phyloP scores from a whole-genome alignment of 2,329 filamentous ascomycete species.

The Exserohilum rostratum region DNA sequence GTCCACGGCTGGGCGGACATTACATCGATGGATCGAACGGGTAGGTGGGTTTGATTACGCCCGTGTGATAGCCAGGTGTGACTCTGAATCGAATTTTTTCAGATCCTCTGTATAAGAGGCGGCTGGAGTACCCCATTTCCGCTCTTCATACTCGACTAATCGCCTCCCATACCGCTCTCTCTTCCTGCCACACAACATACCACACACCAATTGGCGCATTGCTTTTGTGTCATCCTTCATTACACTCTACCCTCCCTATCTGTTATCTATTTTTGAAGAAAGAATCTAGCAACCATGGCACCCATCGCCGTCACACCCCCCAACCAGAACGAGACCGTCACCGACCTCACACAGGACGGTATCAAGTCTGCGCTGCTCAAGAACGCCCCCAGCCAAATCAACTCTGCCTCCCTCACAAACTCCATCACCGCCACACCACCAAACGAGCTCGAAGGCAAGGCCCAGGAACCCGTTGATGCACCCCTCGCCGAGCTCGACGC shows the following conservation, averaged over 20 bases:
- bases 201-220: background rate
- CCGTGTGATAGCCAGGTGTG: constrained; percentile 37
- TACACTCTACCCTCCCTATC: background rate
- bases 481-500: constrained; percentile 51
- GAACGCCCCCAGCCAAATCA: constrained; percentile 39
- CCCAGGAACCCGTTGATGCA: constrained; percentile 20
- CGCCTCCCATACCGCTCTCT: background rate
- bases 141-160: background rate
- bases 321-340: constrained; percentile 30
- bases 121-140: constrained; percentile 4
- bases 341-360: constrained; percentile 41
- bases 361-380: constrained; percentile 40
- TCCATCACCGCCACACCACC: constrained; percentile 33
- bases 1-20: constrained; percentile 17
- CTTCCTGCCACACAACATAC: no score
- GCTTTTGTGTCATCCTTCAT: background rate
- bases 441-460: constrained; percentile 22
- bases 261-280: background rate
- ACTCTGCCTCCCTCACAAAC: constrained; percentile 32
- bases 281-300: constrained; percentile 29
- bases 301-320: constrained; percentile 43
- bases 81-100: constrained; percentile 30
- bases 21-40: constrained; percentile 13
- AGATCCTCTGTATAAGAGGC: constrained; percentile 24
- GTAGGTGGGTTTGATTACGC: constrained; percentile 14